Percentiles rank a stretch among this genome's conserved stretches.
Conservation (phyloP, 441 rosid genomes). For the Erodium texanum region DNA sequence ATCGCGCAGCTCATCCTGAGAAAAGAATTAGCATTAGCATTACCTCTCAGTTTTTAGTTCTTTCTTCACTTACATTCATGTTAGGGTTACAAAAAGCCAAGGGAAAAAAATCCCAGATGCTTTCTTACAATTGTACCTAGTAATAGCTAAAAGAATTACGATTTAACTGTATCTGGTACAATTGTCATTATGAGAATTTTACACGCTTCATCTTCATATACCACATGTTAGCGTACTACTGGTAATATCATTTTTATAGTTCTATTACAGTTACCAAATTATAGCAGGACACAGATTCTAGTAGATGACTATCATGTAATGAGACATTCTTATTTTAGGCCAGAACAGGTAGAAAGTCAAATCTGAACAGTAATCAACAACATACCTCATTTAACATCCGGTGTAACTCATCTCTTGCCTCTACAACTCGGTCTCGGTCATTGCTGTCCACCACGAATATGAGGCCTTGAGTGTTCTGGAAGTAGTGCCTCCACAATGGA, state of each 20-base stretch:
- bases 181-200: too few relatives aligned
- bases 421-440: slow-evolving; percentile 21
- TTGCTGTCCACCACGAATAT: slow-evolving; percentile 26
- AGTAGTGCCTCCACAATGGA: slow-evolving; percentile 27
- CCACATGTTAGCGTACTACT: neutral
- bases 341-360: too few relatives aligned
- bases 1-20: slow-evolving; percentile 25
- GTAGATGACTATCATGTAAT: neutral
- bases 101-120: too few relatives aligned
- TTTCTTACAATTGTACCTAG: too few relatives aligned
- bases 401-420: slow-evolving; percentile 26
- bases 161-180: too few relatives aligned
- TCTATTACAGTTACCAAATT: neutral
- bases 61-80: neutral
- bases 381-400: slow-evolving; percentile 24
- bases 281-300: neutral
- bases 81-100: too few relatives aligned
- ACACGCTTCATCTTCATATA: neutral
- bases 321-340: neutral
- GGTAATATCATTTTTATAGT: neutral
- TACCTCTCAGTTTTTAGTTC: neutral
- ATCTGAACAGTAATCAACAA: neutral
- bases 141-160: neutral
- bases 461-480: slow-evolving; percentile 25
- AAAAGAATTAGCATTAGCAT: neutral